These are phyloP conservation scores for Suhomyces wounanorum DNA, from an alignment of 1,139 yeast species.

Conservation along the genomic window DNA sequence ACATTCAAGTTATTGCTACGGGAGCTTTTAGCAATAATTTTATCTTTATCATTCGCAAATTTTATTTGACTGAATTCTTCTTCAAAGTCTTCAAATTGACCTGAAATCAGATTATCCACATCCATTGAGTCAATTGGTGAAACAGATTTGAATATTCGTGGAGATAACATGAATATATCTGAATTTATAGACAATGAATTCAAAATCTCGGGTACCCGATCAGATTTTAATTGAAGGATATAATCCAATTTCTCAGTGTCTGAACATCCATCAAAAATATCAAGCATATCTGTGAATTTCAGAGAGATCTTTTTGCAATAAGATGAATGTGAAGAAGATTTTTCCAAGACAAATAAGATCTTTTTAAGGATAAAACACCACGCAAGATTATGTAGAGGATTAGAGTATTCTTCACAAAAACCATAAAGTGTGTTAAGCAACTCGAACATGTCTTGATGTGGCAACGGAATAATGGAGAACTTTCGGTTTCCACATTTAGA, in stretches of 20 bases:
- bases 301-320: not conserved
- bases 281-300: not conserved
- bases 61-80: slow-evolving; percentile 1
- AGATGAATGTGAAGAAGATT: not conserved
- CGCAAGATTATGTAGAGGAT: not conserved
- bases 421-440: not conserved
- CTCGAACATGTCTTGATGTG: not conserved
- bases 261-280: not conserved
- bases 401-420: not conserved
- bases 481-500: too few relatives aligned
- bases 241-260: not conserved
- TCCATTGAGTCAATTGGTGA: not conserved
- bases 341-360: not conserved
- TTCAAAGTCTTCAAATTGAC: not conserved
- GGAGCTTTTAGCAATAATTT: not conserved
- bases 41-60: not conserved
- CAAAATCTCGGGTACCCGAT: not conserved
- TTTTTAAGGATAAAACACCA: not conserved
- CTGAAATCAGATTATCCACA: not conserved
- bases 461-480: not conserved
- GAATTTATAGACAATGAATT: not conserved
- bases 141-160: not conserved
- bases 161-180: not conserved
- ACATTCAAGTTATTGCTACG: not conserved
- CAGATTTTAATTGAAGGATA: not conserved